Evolutionary conservation across 1,284 basidiomycete species (phyloP).

Genomic region (Retiboletus fuscus): DNA sequence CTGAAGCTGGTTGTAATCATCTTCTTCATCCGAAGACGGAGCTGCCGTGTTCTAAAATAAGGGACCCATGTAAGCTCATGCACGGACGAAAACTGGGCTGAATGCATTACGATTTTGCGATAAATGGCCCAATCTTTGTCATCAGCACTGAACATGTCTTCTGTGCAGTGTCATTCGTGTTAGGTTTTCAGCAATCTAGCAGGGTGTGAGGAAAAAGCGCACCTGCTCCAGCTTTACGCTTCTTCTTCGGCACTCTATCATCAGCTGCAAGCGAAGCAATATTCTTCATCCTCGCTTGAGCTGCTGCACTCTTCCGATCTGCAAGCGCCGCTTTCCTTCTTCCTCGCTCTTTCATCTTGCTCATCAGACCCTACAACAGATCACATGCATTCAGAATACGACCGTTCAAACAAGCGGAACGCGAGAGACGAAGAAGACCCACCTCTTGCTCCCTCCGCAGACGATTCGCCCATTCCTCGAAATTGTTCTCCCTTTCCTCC

Average conservation of each 20-base stretch:
- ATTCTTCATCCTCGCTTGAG: slow-evolving; percentile 97
- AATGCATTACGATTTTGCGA: slow-evolving; percentile 86
- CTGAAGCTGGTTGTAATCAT: slow-evolving; percentile 82
- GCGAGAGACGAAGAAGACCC: slow-evolving; percentile 23
- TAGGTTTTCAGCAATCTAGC: neutral
- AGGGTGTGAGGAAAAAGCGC: slow-evolving; percentile 39
- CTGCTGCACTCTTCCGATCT: slow-evolving; percentile 93
- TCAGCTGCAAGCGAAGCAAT: slow-evolving; percentile 93
- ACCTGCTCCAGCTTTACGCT: slow-evolving; percentile 84
- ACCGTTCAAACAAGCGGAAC: neutral
- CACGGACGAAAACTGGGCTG: neutral
- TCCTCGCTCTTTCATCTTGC: slow-evolving; percentile 87
- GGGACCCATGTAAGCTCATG: slow-evolving; percentile 3
- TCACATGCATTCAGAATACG: slow-evolving; percentile 1
- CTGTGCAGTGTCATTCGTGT: slow-evolving; percentile 53
- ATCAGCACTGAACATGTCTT: slow-evolving; percentile 95
- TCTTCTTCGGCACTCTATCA: slow-evolving; percentile 81
- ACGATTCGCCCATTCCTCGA: slow-evolving; percentile 78
- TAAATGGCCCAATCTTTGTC: slow-evolving; percentile 99
- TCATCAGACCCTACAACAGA: slow-evolving; percentile 74
- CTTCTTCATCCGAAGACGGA: slow-evolving; percentile 96
- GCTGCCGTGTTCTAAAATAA: slow-evolving; percentile 77
- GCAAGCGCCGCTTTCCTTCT: slow-evolving; percentile 86
- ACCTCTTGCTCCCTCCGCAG: slow-evolving; percentile 86
- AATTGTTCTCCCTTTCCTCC: slow-evolving; percentile 80